Conservation (phyloP, 2,329 filamentous ascomycete genomes). For the Ceratocystis alfenasii region DNA sequence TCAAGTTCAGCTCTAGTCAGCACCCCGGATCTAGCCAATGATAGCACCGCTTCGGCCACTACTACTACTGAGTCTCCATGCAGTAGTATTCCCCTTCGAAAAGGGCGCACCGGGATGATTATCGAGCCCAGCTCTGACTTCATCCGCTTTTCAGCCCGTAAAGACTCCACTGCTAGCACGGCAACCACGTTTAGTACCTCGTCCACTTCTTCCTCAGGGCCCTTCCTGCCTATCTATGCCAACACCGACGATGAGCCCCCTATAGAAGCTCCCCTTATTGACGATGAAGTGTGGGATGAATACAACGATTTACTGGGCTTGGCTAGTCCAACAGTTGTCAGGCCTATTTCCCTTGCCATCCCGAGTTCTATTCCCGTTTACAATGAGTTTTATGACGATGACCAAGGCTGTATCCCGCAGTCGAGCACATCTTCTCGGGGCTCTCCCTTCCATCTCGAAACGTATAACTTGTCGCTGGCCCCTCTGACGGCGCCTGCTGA, state of each 20-base stretch:
- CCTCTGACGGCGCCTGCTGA: conserved; percentile 31
- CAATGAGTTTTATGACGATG: conserved; percentile 79
- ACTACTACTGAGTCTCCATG: conserved; percentile 32
- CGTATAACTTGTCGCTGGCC: conserved; percentile 32
- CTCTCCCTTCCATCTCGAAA: conserved; percentile 45
- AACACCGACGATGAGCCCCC: conserved; percentile 54
- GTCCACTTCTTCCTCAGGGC: conserved; percentile 52
- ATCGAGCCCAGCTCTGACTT: conserved; percentile 46
- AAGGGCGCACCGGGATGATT: conserved; percentile 28
- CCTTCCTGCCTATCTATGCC: conserved; percentile 41
- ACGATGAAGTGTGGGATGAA: conserved; percentile 90
- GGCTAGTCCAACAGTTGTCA: conserved; percentile 43
- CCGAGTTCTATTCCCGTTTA: conserved; percentile 71
- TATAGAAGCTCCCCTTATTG: conserved; percentile 49
- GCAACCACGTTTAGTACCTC: conserved; percentile 36
- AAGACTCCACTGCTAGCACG: conserved; percentile 52
- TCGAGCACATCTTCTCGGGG: conserved; percentile 47
- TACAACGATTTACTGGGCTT: conserved; percentile 74
- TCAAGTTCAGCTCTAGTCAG: conserved; percentile 11
- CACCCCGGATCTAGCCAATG: conserved; percentile 33
- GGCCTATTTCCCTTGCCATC: not conserved
- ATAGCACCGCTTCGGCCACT: conserved; percentile 35
- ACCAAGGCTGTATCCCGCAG: conserved; percentile 36
- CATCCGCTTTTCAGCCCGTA: conserved; percentile 58
- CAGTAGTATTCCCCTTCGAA: conserved; percentile 30